A percentile compares a stretch with the other conserved stretches of the same genome.
Conservation (phyloP, 177 flowering plant genomes). For the Viscum album region DNA sequence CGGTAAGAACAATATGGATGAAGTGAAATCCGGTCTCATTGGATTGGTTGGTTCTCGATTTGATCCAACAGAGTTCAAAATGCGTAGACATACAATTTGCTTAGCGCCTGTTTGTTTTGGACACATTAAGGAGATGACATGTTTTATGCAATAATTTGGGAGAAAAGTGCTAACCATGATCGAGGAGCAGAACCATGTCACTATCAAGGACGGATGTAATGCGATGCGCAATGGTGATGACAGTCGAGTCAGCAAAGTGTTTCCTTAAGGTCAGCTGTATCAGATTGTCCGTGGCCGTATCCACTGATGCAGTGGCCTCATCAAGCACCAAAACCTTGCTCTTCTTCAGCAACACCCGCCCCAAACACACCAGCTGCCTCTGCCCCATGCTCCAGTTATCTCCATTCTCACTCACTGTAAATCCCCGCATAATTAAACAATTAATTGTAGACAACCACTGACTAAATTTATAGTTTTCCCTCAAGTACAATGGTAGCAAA, state of each 20-base stretch:
- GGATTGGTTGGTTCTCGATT: neutral
- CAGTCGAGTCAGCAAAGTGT: neutral
- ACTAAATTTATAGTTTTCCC: neutral
- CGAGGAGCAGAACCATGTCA: neutral
- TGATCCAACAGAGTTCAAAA: neutral
- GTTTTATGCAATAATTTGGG: neutral
- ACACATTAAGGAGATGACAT: neutral
- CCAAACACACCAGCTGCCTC: conserved; percentile 35
- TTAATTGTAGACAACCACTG: no score
- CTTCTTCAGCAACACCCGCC: conserved; percentile 12
- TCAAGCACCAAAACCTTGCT: conserved; percentile 3
- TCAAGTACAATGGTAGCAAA: neutral
- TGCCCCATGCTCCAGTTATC: conserved; percentile 50
- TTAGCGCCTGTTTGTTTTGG: neutral
- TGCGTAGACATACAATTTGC: neutral
- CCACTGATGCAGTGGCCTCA: neutral
- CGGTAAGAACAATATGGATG: no score
- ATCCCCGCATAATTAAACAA: no score
- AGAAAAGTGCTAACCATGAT: neutral
- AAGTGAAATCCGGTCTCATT: neutral
- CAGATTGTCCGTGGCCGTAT: neutral
- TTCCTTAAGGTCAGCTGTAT: neutral
- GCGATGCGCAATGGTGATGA: conserved; percentile 1
- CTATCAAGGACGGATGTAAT: conserved; percentile 1
- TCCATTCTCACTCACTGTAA: conserved; percentile 38